These are phyloP conservation scores for Blastomyces gilchristii DNA, from an alignment of 2,329 filamentous ascomycete species.

Conservation along the genomic window DNA sequence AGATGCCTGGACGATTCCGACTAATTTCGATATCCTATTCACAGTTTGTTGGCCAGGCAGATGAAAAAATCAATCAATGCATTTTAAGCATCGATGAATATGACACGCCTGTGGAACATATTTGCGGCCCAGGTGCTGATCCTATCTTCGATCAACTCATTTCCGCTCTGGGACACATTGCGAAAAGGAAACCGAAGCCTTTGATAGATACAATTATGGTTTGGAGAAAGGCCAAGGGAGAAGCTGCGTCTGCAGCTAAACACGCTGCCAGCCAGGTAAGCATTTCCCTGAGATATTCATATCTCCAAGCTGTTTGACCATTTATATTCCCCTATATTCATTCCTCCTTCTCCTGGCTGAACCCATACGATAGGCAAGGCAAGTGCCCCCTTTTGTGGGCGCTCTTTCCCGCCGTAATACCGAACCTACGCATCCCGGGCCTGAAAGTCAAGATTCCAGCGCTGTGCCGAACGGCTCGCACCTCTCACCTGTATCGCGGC, in stretches of 20 bases:
- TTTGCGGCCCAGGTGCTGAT: constrained; percentile 85
- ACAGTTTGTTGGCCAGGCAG: constrained; percentile 87
- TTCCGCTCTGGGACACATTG: constrained; percentile 84
- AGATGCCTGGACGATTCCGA: constrained; percentile 20
- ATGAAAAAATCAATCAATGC: constrained; percentile 86
- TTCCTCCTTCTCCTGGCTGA: neutral
- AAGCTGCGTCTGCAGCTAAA: constrained; percentile 63
- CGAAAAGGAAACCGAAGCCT: constrained; percentile 84
- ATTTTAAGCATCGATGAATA: constrained; percentile 68
- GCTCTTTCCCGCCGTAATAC: constrained; percentile 60
- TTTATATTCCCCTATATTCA: neutral
- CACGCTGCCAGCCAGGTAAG: constrained; percentile 25
- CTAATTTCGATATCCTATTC: constrained; percentile 21
- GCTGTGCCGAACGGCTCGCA: constrained; percentile 19
- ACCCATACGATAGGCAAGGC: constrained; percentile 19
- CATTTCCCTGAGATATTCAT: neutral
- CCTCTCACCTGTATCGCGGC: constrained; percentile 38
- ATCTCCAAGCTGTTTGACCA: constrained; percentile 14
- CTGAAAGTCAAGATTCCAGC: constrained; percentile 26
- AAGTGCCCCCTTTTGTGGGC: constrained; percentile 31
- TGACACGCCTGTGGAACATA: constrained; percentile 73
- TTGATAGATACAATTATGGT: constrained; percentile 96
- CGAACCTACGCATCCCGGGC: constrained; percentile 50
- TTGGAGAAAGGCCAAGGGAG: constrained; percentile 93
- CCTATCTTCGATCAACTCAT: constrained; percentile 89